phyloP scores from a whole-genome alignment of 2,329 filamentous ascomycete genomes.

The Epichloe elymi region DNA sequence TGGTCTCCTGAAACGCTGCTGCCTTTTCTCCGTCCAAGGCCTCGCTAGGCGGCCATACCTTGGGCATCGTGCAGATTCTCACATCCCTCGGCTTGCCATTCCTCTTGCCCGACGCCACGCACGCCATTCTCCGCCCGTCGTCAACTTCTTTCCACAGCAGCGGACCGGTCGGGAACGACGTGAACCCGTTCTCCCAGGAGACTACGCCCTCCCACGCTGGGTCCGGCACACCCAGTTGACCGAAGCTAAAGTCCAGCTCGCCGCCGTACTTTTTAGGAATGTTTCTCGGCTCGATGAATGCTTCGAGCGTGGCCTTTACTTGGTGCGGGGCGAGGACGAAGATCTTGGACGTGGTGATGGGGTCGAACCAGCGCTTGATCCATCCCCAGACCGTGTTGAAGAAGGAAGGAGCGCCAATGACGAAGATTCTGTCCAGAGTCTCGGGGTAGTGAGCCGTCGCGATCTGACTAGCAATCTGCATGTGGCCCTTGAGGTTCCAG shows the following conservation, averaged over 20 bases:
- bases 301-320: conserved; percentile 61
- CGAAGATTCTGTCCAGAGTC: conserved; percentile 55
- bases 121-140: conserved; percentile 34
- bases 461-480: conserved; percentile 81
- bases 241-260: conserved; percentile 69
- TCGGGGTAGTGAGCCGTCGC: conserved; percentile 93
- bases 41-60: conserved; percentile 16
- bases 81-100: conserved; percentile 32
- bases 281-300: conserved; percentile 69
- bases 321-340: conserved; percentile 70
- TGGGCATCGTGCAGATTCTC: conserved; percentile 37
- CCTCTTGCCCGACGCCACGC: conserved; percentile 37
- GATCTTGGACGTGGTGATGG: conserved; percentile 89
- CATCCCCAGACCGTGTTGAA: conserved; percentile 91
- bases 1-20: not conserved
- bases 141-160: conserved; percentile 39
- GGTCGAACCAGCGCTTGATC: conserved; percentile 93
- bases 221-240: conserved; percentile 63
- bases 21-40: conserved; percentile 5
- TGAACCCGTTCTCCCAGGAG: conserved; percentile 38
- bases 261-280: conserved; percentile 88
- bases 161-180: conserved; percentile 42
- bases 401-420: conserved; percentile 82
- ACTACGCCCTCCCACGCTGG: conserved; percentile 37
- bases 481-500: conserved; percentile 86